Evolutionary conservation across 805 yeast species (phyloP).

Genomic region (Wickerhamomyces bisporus): DNA sequence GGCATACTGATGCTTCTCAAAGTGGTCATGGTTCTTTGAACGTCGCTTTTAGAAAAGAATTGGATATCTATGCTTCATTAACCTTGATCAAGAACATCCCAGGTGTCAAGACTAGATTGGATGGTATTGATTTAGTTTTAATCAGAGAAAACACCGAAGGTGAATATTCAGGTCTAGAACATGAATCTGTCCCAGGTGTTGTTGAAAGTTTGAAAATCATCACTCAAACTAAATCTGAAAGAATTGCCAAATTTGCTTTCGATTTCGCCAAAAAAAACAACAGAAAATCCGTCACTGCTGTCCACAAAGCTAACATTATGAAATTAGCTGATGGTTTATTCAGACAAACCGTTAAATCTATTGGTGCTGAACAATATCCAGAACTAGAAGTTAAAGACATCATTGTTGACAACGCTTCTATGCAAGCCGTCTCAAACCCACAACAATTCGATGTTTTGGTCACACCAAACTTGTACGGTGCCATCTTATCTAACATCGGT

Average conservation of each 20-base stretch:
- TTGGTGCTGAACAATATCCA: conserved; percentile 83
- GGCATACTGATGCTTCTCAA: conserved; percentile 83
- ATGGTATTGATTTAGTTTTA: conserved; percentile 85
- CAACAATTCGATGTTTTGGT: conserved; percentile 98
- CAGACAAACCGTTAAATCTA: conserved; percentile 86
- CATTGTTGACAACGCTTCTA: conserved; percentile 97
- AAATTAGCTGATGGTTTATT: conserved; percentile 97
- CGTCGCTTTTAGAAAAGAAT: conserved; percentile 94
- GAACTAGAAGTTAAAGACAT: conserved; percentile 80
- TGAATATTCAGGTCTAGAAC: conserved; percentile 98
- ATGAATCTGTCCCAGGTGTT: conserved; percentile 95
- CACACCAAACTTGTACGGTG: conserved; percentile 97
- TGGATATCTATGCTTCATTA: conserved; percentile 91
- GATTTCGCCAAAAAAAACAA: conserved; percentile 91
- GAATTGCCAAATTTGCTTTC: conserved; percentile 95
- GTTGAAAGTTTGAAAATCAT: conserved; percentile 95
- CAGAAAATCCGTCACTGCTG: conserved; percentile 91
- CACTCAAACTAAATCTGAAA: conserved; percentile 91
- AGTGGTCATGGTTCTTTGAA: conserved; percentile 80
- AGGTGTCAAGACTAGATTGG: conserved; percentile 87
- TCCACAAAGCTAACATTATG: conserved; percentile 99
- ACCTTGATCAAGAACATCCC: conserved; percentile 92
- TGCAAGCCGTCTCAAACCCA: conserved; percentile 98
- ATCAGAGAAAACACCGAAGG: conserved; percentile 99
- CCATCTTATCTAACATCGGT: conserved; percentile 95